Percentiles rank a stretch among this genome's conserved stretches.
Evolutionary conservation across 164 flowering plant genomes (phyloP).

Genomic region (Tinospora cordifolia): DNA sequence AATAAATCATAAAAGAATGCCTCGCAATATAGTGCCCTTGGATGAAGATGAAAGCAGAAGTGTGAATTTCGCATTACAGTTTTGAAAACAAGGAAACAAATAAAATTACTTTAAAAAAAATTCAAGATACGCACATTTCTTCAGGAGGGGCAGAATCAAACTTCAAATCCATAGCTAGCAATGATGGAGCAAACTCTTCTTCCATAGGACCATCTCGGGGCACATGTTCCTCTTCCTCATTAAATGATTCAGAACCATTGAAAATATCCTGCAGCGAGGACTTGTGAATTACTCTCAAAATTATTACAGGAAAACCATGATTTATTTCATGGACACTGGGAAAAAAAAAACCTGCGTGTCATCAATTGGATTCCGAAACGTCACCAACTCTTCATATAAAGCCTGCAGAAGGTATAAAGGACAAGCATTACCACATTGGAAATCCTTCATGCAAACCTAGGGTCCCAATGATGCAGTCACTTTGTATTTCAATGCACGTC

Average conservation of each 20-base stretch:
- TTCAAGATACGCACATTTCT: constrained; percentile 37
- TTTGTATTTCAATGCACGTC: background rate
- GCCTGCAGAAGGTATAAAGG: constrained; percentile 28
- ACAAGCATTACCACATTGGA: constrained; percentile 1
- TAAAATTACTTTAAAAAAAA: background rate
- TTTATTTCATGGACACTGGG: background rate
- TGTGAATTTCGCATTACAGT: background rate
- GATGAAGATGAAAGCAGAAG: background rate
- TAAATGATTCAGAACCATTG: constrained; percentile 37
- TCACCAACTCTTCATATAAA: constrained; percentile 23
- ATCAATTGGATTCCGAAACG: constrained; percentile 46
- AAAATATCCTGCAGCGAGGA: constrained; percentile 41
- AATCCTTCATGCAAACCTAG: background rate
- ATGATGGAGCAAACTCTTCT: constrained; percentile 57
- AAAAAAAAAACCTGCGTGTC: constrained; percentile 54
- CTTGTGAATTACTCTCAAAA: constrained; percentile 9
- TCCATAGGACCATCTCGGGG: constrained; percentile 30
- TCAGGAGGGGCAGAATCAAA: constrained; percentile 58
- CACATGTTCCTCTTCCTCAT: constrained; percentile 30
- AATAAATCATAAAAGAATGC: background rate
- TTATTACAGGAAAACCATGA: background rate
- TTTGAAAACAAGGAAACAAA: background rate
- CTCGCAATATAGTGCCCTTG: background rate
- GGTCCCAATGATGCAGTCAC: background rate
- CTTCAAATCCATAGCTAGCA: constrained; percentile 56